Evolutionary conservation across 1,139 yeast species (phyloP).

Genomic region (Protomyces macrosporus): DNA sequence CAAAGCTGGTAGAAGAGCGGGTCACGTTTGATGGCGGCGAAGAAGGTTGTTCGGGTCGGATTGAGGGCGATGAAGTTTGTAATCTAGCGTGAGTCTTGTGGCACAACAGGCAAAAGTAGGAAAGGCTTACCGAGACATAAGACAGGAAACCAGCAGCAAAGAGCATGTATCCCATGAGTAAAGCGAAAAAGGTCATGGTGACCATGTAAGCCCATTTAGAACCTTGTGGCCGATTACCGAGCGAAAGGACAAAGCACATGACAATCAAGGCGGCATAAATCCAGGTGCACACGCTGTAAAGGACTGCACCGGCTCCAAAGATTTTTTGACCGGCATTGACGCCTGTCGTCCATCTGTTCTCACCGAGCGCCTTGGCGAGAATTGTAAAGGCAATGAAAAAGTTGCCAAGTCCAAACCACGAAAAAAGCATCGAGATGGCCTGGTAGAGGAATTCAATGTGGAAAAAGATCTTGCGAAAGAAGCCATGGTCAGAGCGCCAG

Average conservation of each 20-base stretch:
- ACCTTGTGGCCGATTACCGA: slow-evolving; percentile 93
- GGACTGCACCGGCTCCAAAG: slow-evolving; percentile 65
- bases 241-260: slow-evolving; percentile 81
- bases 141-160: slow-evolving; percentile 61
- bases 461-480: slow-evolving; percentile 55
- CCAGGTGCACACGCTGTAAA: slow-evolving; percentile 83
- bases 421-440: slow-evolving; percentile 56
- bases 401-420: slow-evolving; percentile 76
- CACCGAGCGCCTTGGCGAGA: slow-evolving; percentile 24
- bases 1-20: slow-evolving; percentile 74
- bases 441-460: slow-evolving; percentile 71
- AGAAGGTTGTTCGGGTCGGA: slow-evolving; percentile 41
- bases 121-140: slow-evolving; percentile 4
- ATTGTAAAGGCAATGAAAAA: slow-evolving; percentile 66
- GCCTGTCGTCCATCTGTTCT: slow-evolving; percentile 28
- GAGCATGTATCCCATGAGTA: slow-evolving; percentile 84
- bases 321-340: slow-evolving; percentile 20
- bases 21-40: slow-evolving; percentile 53
- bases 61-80: slow-evolving; percentile 43
- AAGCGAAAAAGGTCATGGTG: slow-evolving; percentile 84
- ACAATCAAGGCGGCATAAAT: slow-evolving; percentile 80
- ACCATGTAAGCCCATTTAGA: slow-evolving; percentile 74
- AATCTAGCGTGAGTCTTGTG: slow-evolving; percentile 63
- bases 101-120: slow-evolving; percentile 38
- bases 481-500: slow-evolving; percentile 64